Evolutionary conservation across 345 rosid genomes (phyloP), one percentile per base, ranked within the genome.

Genomic region (Lumnitzera littorea): DNA sequence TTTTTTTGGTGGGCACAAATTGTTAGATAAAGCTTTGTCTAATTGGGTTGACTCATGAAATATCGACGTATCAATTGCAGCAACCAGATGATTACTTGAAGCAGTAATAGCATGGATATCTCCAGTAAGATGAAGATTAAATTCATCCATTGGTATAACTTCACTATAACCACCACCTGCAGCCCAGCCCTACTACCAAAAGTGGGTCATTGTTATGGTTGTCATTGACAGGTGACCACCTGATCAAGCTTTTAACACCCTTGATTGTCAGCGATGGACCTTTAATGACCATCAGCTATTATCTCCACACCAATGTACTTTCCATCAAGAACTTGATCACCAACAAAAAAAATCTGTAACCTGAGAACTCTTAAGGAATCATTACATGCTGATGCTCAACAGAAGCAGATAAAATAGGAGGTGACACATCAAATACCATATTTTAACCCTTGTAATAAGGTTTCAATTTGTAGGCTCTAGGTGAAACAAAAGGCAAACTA

Each of bases 101-200:
- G 99, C 99, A 10, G 99, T 88, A 24, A 95, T 95, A 4, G 99
- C 99, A 74, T 95, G 99, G 63, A 91, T 95, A 70, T 95, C 99
- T 59, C 99, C 99, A 0, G 99, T 95, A 49, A 95, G 82, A 64
- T 91, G 97, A 70, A 95, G 92, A 74, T 95, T 91, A 73, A 95
- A 91, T 77, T 95, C 99, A 72, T 95, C 99, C 99, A 95, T 95
- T 16, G 99, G 99, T 55, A 91, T 85, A 61, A 95, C 97, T 72
- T 95, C 97, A 77, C 96, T 95, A 56, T 95, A 91, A 46, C 99
- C 99, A 51, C 99, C 99, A 64, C 99, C 99, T 0, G 97, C 99
- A 53, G 99, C 99, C 97, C 99, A 41, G 97, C 97, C 77, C 88
- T 95, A 67, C 91, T 95, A 69, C 99, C 97, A 78, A 95, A 95